Percentiles rank a stretch among this genome's conserved stretches.
These are phyloP conservation scores for Deuterostichococcus epilithicus DNA, from an alignment of 139 green algal genomes.

Conservation along the genomic window DNA sequence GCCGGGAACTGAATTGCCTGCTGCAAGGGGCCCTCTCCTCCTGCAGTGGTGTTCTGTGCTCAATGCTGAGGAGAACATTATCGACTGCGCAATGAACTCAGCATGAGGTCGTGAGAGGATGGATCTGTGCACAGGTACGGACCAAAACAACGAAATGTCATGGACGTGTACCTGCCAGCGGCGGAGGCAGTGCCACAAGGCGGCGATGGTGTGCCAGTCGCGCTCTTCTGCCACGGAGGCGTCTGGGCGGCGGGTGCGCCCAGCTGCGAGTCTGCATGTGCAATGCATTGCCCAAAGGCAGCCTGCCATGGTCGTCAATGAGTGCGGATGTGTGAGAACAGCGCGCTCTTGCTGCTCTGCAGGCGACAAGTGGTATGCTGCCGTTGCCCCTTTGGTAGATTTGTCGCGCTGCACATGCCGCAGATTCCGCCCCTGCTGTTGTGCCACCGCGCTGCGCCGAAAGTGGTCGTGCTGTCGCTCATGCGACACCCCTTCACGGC, in stretches of 20 bases:
- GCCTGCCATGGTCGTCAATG: background rate
- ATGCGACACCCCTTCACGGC: too few relatives aligned
- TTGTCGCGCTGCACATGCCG: too few relatives aligned
- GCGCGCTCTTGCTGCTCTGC: conserved; percentile 7
- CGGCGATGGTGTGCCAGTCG: conserved; percentile 40
- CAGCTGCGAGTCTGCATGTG: background rate
- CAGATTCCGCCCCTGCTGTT: too few relatives aligned
- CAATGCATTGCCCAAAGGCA: background rate
- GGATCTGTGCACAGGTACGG: too few relatives aligned
- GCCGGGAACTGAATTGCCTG: background rate
- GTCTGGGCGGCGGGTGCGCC: conserved; percentile 61
- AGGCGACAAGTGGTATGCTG: conserved; percentile 54
- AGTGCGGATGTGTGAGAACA: background rate
- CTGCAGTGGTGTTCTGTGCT: background rate
- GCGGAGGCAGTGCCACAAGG: background rate
- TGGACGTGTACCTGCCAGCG: conserved; percentile 70
- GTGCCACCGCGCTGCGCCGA: too few relatives aligned
- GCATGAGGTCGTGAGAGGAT: background rate
- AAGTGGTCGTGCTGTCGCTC: too few relatives aligned
- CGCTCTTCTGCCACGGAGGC: conserved; percentile 78
- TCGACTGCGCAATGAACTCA: too few relatives aligned
- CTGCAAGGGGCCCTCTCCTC: background rate
- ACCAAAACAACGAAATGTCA: conserved; percentile 25
- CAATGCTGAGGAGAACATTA: too few relatives aligned
- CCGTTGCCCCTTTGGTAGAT: too few relatives aligned